Evolutionary conservation across 371 early-diverging fungal genomes (phyloP).

Genomic region (Blastocladiella emersonii): DNA sequence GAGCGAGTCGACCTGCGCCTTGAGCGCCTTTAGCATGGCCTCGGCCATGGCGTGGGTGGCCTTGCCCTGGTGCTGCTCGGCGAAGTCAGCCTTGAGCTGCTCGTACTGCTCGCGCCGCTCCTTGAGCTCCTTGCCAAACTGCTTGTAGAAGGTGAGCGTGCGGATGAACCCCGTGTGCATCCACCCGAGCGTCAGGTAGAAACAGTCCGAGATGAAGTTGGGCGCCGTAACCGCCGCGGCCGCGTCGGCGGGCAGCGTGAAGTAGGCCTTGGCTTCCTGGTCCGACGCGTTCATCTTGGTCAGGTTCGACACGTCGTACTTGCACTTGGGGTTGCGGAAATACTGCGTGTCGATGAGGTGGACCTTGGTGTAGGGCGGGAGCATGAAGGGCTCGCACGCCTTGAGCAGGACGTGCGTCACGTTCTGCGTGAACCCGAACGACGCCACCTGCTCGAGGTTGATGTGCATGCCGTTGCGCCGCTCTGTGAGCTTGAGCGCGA

Average conservation of each 20-base stretch:
- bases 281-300: conserved; percentile 69
- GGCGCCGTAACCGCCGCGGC: no score
- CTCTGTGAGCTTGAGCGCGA: conserved; percentile 46
- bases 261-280: conserved; percentile 48
- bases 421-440: conserved; percentile 80
- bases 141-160: conserved; percentile 47
- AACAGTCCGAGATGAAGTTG: conserved; percentile 81
- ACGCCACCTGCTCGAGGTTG: conserved; percentile 54
- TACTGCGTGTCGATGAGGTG: conserved; percentile 57
- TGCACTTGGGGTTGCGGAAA: conserved; percentile 31
- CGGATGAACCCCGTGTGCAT: conserved; percentile 70
- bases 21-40: background rate
- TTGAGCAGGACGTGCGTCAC: conserved; percentile 45
- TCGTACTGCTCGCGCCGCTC: conserved; percentile 46
- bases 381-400: conserved; percentile 74
- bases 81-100: conserved; percentile 14
- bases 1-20: conserved; percentile 25
- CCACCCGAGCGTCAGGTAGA: conserved; percentile 58
- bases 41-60: conserved; percentile 1
- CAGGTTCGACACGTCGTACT: conserved; percentile 43
- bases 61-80: background rate
- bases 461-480: conserved; percentile 74
- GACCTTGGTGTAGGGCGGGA: conserved; percentile 49
- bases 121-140: conserved; percentile 44
- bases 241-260: conserved; percentile 10